Evolutionary conservation across 352 stramenopile genomes (phyloP), one percentile per base, ranked within the genome.

Genomic region (Pythium insidiosum): DNA sequence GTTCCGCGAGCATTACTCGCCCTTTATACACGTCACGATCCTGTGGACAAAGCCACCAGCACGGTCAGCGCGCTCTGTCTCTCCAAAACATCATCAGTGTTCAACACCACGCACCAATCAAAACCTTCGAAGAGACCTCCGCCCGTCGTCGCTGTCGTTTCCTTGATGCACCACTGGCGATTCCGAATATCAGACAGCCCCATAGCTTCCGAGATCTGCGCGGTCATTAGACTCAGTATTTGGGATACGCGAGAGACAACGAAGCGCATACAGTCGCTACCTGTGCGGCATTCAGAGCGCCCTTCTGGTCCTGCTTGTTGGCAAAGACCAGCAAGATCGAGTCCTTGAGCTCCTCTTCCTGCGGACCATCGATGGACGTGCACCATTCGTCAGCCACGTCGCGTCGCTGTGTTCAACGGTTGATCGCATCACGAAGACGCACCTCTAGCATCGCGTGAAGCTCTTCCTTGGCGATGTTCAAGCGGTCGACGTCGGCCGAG

Each of bases 221-320:
- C 7, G 34, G 16, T 40, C 0, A 36, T 41, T 16, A n/a, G 34
- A 16, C 33, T 39, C 20, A 61, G 13, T n/a, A 26, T 15, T 6
- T 21, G 6, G 5, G 10, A 20, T n/a, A 5, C 19, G 6, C 22
- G n/a, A n/a, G n/a, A n/a, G n/a, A n/a, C n/a, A n/a, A n/a, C n/a
- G n/a, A n/a, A n/a, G n/a, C n/a, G n/a, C n/a, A n/a, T n/a, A n/a
- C n/a, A n/a, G n/a, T n/a, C n/a, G n/a, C 22, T 38, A 94, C 79
- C 73, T 95, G 78, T 38, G 78, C 79, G 34, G 82, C 83, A 24
- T 91, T 92, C 26, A 95, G 51, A 5, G 96, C 94, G 20, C 95
- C 95, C 40, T 95, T 96, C 54, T 98, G 94, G 80, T 99, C 96
- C 68, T 99, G 97, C 60, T 99, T 99, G 72, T 99, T 99, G 23